Evolutionary conservation across 2,329 filamentous ascomycete species (phyloP).

Genomic region (Zalaria obscura): DNA sequence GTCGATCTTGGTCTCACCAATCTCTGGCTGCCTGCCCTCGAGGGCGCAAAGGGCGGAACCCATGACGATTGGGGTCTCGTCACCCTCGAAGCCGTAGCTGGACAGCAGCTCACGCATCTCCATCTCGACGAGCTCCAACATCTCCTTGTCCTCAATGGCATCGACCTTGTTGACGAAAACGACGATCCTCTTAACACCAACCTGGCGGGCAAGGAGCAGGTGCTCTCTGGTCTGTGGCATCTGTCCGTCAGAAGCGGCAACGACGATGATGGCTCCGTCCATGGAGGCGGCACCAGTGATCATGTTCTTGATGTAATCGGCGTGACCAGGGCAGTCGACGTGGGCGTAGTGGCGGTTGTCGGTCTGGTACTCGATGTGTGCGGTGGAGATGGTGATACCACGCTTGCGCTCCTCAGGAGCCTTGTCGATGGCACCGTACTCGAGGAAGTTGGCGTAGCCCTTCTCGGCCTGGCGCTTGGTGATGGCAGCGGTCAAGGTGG

Average conservation of each 20-base stretch:
- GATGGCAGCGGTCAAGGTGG: slow-evolving; percentile 94
- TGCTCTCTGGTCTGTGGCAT: slow-evolving; percentile 99
- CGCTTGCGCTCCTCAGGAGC: slow-evolving; percentile 98
- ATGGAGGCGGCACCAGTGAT: slow-evolving; percentile 99
- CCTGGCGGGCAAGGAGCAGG: slow-evolving; percentile 91
- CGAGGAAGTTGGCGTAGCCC: slow-evolving; percentile 85
- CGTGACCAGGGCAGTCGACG: slow-evolving; percentile 99
- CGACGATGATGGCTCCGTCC: slow-evolving; percentile 97
- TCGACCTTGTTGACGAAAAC: slow-evolving; percentile 99
- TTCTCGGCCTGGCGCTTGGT: slow-evolving; percentile 96
- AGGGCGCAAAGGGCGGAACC: slow-evolving; percentile 92
- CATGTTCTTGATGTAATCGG: slow-evolving; percentile 99
- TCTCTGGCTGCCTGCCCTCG: slow-evolving; percentile 72
- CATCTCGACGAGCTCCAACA: slow-evolving; percentile 99
- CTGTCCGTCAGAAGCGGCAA: slow-evolving; percentile 95
- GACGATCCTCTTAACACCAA: slow-evolving; percentile 94
- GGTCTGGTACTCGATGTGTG: slow-evolving; percentile 97
- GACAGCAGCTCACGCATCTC: slow-evolving; percentile 96
- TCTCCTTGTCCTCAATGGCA: slow-evolving; percentile 91
- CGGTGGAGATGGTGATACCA: slow-evolving; percentile 98
- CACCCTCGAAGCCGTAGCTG: slow-evolving; percentile 93
- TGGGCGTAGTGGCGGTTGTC: slow-evolving; percentile 94
- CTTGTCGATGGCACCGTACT: slow-evolving; percentile 97
- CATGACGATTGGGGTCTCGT: slow-evolving; percentile 93
- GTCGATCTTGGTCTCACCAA: slow-evolving; percentile 78